Evolutionary conservation across 148 eudicot genomes (phyloP).

Genomic region (Amaranthus cruentus): DNA sequence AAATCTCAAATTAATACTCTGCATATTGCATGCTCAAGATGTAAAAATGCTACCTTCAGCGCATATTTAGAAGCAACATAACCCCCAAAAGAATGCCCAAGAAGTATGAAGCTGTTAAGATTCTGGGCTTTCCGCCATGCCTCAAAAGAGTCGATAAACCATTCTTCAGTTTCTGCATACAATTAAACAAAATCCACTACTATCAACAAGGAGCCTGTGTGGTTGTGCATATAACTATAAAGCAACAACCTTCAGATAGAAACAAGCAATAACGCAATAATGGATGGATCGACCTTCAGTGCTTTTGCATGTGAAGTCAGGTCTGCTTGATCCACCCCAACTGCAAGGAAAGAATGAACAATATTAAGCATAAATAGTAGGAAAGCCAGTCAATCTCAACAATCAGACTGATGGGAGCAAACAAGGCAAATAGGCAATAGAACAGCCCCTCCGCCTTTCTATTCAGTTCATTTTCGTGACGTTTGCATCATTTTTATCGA

Average conservation of each 20-base stretch:
- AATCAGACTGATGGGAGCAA: background rate
- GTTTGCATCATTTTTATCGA: background rate
- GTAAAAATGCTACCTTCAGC: conserved; percentile 50
- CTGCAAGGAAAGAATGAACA: conserved; percentile 41
- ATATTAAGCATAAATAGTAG: background rate
- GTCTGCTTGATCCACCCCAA: conserved; percentile 99
- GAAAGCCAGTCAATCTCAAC: background rate
- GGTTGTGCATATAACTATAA: background rate
- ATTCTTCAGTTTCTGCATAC: conserved; percentile 88
- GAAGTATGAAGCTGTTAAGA: conserved; percentile 69
- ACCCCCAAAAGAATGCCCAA: conserved; percentile 98
- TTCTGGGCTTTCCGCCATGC: conserved; percentile 92
- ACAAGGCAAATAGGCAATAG: background rate
- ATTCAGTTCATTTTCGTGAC: background rate
- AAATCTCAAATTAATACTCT: background rate
- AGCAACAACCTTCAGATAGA: background rate
- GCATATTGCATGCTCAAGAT: conserved; percentile 4
- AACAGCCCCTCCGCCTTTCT: background rate
- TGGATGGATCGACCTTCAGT: conserved; percentile 67
- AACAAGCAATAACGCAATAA: conserved; percentile 7
- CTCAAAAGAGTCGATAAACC: conserved; percentile 96
- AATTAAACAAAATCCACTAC: background rate
- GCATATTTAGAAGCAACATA: conserved; percentile 95
- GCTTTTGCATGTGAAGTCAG: conserved; percentile 95
- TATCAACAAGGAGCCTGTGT: background rate